These are phyloP conservation scores for Gnaphalium uliginosum DNA, from an alignment of 129 eudicot species.

Conservation along the genomic window DNA sequence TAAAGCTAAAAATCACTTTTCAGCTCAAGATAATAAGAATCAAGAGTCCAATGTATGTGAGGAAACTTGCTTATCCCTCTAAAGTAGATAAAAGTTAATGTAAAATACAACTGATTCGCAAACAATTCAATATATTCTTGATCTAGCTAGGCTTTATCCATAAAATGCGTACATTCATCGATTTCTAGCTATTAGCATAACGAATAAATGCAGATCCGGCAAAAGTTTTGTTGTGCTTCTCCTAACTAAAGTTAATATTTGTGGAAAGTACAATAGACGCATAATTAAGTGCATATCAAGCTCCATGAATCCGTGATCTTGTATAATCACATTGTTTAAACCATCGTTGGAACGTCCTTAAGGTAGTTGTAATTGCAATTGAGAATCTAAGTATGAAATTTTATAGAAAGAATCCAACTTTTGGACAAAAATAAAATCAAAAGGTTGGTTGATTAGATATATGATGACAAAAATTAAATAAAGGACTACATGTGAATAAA, in stretches of 20 bases:
- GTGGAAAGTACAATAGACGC: background rate
- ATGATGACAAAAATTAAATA: background rate
- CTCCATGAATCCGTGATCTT: background rate
- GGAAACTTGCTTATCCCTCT: no score
- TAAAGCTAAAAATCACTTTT: no score
- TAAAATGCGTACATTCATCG: no score
- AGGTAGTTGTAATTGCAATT: background rate
- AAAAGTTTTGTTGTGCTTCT: background rate
- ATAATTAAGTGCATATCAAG: background rate
- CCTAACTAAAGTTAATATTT: background rate
- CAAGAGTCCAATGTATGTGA: no score
- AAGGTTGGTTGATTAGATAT: slow-evolving; percentile 6
- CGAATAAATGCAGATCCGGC: background rate
- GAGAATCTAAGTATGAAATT: background rate
- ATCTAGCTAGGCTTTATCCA: no score
- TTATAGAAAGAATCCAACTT: background rate
- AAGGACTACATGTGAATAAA: background rate
- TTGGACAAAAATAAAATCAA: background rate
- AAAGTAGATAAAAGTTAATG: no score
- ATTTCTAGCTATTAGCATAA: background rate
- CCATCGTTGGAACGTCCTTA: background rate
- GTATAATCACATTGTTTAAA: background rate
- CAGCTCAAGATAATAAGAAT: no score
- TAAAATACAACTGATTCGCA: no score
- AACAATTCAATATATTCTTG: no score